phyloP scores from a whole-genome alignment of 2,329 filamentous ascomycete species.

The Penicillium sp. region DNA sequence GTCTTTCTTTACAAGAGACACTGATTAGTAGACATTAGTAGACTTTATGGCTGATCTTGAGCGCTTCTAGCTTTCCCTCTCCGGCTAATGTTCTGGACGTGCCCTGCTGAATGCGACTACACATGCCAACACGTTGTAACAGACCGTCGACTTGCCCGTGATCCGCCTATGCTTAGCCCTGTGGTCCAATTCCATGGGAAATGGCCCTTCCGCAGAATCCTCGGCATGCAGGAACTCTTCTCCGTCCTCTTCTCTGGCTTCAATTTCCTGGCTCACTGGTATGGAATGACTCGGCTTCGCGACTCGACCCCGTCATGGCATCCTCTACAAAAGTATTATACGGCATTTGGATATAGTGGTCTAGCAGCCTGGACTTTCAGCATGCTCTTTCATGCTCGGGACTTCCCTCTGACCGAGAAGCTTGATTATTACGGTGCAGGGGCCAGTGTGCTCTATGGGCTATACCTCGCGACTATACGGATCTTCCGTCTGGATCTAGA shows the following conservation, averaged over 20 bases:
- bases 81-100: constrained; percentile 89
- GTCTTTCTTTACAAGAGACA: constrained; percentile 37
- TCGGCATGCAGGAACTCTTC: constrained; percentile 94
- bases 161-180: constrained; percentile 66
- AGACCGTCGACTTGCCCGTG: constrained; percentile 66
- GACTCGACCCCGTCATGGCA: constrained; percentile 74
- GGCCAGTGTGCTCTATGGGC: constrained; percentile 84
- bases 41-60: constrained; percentile 15
- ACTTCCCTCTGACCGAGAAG: constrained; percentile 86
- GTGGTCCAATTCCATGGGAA: constrained; percentile 97
- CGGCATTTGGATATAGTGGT: constrained; percentile 78
- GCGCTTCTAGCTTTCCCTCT: constrained; percentile 73
- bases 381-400: constrained; percentile 89
- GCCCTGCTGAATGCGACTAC: constrained; percentile 94
- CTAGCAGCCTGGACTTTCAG: constrained; percentile 85
- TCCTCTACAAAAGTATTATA: constrained; percentile 78
- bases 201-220: constrained; percentile 91
- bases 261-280: constrained; percentile 84
- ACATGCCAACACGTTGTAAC: constrained; percentile 95
- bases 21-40: constrained; percentile 17
- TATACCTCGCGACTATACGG: constrained; percentile 83
- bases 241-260: constrained; percentile 91
- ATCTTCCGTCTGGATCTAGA: constrained; percentile 79
- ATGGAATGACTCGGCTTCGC: constrained; percentile 74
- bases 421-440: constrained; percentile 96